Conservation (phyloP, 176 grass and related monocot genomes). For the Puya raimondii region DNA sequence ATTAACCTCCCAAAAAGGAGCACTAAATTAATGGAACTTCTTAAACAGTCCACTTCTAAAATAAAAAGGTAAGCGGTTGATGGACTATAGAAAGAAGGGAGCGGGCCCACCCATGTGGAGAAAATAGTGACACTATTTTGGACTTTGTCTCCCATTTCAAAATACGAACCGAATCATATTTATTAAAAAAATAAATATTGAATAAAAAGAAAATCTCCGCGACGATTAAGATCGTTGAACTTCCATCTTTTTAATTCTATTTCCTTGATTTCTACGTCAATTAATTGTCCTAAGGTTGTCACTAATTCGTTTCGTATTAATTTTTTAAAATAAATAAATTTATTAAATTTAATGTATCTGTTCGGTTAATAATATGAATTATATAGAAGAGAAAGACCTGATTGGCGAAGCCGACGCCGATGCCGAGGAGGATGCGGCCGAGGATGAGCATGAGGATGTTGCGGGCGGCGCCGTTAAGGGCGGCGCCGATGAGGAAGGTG, state of each 20-base stretch:
- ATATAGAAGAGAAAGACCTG: constrained; percentile 19
- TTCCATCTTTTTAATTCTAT: neutral
- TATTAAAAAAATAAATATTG: neutral
- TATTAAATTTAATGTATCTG: no score
- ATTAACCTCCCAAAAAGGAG: neutral
- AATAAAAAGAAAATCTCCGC: neutral
- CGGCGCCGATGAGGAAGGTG: constrained; percentile 34
- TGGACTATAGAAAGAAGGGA: neutral
- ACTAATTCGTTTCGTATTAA: no score
- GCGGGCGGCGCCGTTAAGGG: constrained; percentile 27
- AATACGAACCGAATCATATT: neutral
- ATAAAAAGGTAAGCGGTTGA: neutral
- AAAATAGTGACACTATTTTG: neutral
- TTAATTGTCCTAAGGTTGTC: neutral
- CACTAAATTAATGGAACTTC: neutral
- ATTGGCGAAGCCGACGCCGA: constrained; percentile 46
- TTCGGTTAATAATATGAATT: neutral
- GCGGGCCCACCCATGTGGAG: neutral
- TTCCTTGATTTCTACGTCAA: neutral
- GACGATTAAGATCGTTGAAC: neutral
- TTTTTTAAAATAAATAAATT: no score
- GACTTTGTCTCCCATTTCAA: constrained; percentile 1
- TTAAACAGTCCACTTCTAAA: no score
- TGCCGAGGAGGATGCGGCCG: constrained; percentile 42
- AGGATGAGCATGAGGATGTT: constrained; percentile 38